Base-by-base conservation (phyloP, 2,329 filamentous ascomycete genomes). In the Akanthomyces uredinophilus region DNA sequence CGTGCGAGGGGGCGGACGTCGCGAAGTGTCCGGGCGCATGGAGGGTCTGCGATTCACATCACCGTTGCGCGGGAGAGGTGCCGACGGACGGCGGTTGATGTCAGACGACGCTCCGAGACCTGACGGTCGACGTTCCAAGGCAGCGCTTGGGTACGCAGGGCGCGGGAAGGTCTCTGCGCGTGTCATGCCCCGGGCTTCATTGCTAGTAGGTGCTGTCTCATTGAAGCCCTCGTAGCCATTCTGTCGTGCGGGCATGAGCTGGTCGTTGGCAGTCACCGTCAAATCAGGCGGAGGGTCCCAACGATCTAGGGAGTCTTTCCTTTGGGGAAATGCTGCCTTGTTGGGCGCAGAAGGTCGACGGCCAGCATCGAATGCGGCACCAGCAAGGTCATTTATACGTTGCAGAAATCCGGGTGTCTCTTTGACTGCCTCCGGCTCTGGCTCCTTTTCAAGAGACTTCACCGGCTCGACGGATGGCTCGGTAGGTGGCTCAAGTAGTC, bases 161-260 rank as follows among this genome's bases (percentile, higher is more conserved):
- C 77, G 77, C 0, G 83, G 82, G 51, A 84, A 85, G 0, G 83
- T 85, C 39, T 82, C 82, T 41, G 83, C 78, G 14, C 83, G 78
- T 64, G 73, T 78, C 18, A 74, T 72, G 16, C 73, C 68, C 11
- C 71, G 73, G 11, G 80, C 68, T 1, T 71, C 39, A 71, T 47
- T 75, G 71, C 4, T 75, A 74, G 32, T 76, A 73, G 32, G 73
- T 18, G 70, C 70, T 2, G 81, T 81, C 13, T 79, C 76, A 1
- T 82, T 83, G 67, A 87, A 85, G 6, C 83, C 84, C 50, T 81
- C 84, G 64, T 87, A 86, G 11, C 82, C 83, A 64, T 83, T 80
- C 64, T 79, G 81, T 58, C 76, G 41, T 5, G 8, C 18, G 2
- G 47, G 49, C 41, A 47, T 46, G 18, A n/a, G 47, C 22, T 44